Evolutionary conservation across 2,329 filamentous ascomycete genomes (phyloP).

Genomic region (Aspergillus clavatus): DNA sequence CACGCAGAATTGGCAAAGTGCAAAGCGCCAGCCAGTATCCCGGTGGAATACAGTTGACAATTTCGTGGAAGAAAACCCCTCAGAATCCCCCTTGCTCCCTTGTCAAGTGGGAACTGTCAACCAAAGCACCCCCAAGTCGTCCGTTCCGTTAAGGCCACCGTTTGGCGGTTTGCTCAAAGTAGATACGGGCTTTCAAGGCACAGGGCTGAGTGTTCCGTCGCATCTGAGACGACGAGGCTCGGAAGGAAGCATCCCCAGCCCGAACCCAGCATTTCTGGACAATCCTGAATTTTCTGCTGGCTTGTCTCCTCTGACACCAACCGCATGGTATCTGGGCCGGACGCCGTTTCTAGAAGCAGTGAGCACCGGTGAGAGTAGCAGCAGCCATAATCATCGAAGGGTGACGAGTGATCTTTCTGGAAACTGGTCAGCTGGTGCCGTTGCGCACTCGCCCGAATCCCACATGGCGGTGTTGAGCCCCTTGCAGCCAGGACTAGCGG

Average conservation of each 20-base stretch:
- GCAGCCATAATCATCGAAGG: slow-evolving; percentile 32
- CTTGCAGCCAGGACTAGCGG: slow-evolving; percentile 26
- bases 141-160: slow-evolving; percentile 51
- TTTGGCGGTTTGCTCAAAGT: slow-evolving; percentile 71
- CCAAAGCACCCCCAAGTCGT: slow-evolving; percentile 2
- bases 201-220: slow-evolving; percentile 55
- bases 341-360: slow-evolving; percentile 42
- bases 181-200: slow-evolving; percentile 48
- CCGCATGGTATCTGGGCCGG: slow-evolving; percentile 58
- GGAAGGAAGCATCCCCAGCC: slow-evolving; percentile 62
- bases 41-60: slow-evolving; percentile 17
- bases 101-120: slow-evolving; percentile 6
- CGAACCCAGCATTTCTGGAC: slow-evolving; percentile 42
- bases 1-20: slow-evolving; percentile 13
- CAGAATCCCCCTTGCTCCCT: slow-evolving; percentile 4
- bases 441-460: slow-evolving; percentile 25
- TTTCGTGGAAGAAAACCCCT: slow-evolving; percentile 5
- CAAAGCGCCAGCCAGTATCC: slow-evolving; percentile 10
- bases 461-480: slow-evolving; percentile 33
- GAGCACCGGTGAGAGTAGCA: slow-evolving; percentile 21
- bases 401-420: slow-evolving; percentile 56
- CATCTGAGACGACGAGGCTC: slow-evolving; percentile 59
- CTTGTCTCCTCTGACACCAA: slow-evolving; percentile 59
- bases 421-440: slow-evolving; percentile 22
- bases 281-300: slow-evolving; percentile 39